Evolutionary conservation across 177 flowering plant species (phyloP).

Genomic region (Telopea speciosissima): DNA sequence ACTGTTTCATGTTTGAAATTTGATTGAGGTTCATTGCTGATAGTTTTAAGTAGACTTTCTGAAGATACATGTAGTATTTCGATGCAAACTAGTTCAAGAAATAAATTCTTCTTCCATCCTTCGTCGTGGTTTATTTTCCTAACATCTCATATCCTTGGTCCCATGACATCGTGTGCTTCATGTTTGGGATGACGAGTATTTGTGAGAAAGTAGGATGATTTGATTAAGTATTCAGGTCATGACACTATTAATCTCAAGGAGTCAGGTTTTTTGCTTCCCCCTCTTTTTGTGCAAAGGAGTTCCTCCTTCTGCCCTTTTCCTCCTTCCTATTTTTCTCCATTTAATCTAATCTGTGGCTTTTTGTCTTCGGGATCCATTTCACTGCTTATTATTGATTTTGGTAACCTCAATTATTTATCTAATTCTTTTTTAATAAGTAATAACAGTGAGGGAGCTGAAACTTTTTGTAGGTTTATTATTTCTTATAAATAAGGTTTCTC

Average conservation of each 20-base stretch:
- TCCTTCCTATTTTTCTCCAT: background rate
- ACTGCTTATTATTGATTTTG: background rate
- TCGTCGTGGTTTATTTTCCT: background rate
- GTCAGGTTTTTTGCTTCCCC: too few species aligned
- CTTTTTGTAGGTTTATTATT: background rate
- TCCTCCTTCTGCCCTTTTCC: too few species aligned
- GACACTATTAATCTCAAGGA: background rate
- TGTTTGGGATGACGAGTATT: constrained; percentile 1
- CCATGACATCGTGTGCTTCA: background rate
- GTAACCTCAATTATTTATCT: background rate
- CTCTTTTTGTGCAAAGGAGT: background rate
- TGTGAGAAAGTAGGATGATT: background rate
- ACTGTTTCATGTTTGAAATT: too few species aligned
- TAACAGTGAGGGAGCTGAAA: background rate
- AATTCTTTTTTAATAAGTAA: too few species aligned
- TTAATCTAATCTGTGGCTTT: background rate
- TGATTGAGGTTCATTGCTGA: background rate
- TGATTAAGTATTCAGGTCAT: background rate
- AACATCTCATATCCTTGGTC: background rate
- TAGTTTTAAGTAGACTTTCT: background rate
- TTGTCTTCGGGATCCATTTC: background rate
- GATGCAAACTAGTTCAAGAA: background rate
- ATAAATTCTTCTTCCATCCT: background rate
- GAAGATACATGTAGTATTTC: background rate
- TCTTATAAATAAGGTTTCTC: background rate